These are phyloP conservation scores for Suillus lakei DNA, from an alignment of 768 basidiomycete species.

Conservation along the genomic window DNA sequence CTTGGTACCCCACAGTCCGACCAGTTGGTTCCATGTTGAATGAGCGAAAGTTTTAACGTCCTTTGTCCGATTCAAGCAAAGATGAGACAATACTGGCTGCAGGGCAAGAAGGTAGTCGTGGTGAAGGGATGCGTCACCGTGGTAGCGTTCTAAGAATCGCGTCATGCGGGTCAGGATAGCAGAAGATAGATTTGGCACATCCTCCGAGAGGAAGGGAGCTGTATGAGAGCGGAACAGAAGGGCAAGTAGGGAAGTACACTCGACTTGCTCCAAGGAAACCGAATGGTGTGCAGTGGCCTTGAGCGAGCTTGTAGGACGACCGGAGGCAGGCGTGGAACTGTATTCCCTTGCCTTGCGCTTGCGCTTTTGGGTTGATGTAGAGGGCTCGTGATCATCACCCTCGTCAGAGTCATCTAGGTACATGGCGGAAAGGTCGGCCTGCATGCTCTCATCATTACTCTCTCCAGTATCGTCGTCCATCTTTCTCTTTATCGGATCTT, in stretches of 20 bases:
- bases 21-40: constrained; percentile 63
- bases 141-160: constrained; percentile 68
- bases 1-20: constrained; percentile 81
- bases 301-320: constrained; percentile 24
- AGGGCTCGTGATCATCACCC: constrained; percentile 30
- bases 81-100: constrained; percentile 68
- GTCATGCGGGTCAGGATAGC: constrained; percentile 63
- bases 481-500: constrained; percentile 47
- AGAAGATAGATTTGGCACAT: constrained; percentile 38
- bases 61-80: constrained; percentile 75
- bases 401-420: constrained; percentile 38
- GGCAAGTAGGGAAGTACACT: constrained; percentile 68
- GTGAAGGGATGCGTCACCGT: constrained; percentile 78
- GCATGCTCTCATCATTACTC: constrained; percentile 21
- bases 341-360: constrained; percentile 31
- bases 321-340: constrained; percentile 27
- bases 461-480: constrained; percentile 25
- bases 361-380: constrained; percentile 18
- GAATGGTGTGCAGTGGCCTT: constrained; percentile 31
- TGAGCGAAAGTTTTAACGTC: constrained; percentile 65
- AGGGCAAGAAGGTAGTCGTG: constrained; percentile 74
- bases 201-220: constrained; percentile 58
- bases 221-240: constrained; percentile 61
- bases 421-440: constrained; percentile 30
- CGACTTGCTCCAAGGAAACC: constrained; percentile 65